phyloP scores from a whole-genome alignment of 108 stramenopile species.

The Thalassiosira profunda region DNA sequence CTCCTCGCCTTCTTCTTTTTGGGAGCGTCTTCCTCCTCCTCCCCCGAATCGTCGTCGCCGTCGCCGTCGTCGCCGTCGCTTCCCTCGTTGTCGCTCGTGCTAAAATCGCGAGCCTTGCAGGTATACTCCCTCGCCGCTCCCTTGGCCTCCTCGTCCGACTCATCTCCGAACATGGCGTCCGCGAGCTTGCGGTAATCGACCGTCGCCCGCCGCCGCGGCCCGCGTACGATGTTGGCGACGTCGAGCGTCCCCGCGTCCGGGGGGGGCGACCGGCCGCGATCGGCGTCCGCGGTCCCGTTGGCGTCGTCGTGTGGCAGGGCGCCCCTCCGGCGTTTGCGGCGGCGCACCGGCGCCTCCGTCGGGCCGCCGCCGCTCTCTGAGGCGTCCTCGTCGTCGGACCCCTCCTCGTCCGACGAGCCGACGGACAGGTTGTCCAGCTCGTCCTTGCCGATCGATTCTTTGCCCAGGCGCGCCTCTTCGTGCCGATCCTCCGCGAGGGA shows the following conservation, averaged over 20 bases:
- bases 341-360: too few species aligned
- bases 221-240: constrained; percentile 75
- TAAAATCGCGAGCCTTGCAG: constrained; percentile 35
- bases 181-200: constrained; percentile 85
- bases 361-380: not conserved
- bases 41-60: constrained; percentile 9
- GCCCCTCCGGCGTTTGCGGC: constrained; percentile 8
- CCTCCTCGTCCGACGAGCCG: constrained; percentile 11
- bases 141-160: constrained; percentile 58
- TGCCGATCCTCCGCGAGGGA: constrained; percentile 49
- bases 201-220: constrained; percentile 72
- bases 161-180: constrained; percentile 81
- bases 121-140: constrained; percentile 9
- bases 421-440: constrained; percentile 79
- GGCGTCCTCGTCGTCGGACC: constrained; percentile 19
- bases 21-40: constrained; percentile 7
- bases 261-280: constrained; percentile 1
- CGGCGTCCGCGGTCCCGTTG: not conserved
- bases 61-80: constrained; percentile 26
- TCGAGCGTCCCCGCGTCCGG: constrained; percentile 62
- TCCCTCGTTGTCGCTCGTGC: constrained; percentile 14
- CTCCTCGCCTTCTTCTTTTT: constrained; percentile 12
- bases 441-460: constrained; percentile 65
- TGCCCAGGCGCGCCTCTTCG: constrained; percentile 32
- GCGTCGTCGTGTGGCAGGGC: not conserved